Evolutionary conservation across 768 basidiomycete species (phyloP), one percentile per base, ranked within the genome.

Genomic region (Calocybe cyanea): DNA sequence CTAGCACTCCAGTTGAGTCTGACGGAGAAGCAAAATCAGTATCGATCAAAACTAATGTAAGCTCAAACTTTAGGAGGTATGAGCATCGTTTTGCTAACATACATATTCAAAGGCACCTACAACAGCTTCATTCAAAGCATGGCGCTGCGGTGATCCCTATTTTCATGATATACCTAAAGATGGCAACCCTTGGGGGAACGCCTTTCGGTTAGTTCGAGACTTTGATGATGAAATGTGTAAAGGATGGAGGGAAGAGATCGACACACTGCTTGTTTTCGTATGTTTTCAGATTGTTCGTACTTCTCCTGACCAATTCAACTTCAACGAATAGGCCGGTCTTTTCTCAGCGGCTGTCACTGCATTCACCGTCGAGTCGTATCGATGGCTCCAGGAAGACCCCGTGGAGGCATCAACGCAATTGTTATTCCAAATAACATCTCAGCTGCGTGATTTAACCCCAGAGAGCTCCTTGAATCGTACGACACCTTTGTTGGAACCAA

Each of bases 21-120:
- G 25, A 28, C n/a, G n/a, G 11, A 28, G 11, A 28, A 28, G 25
- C 25, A 28, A 28, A 28, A 28, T 28, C 25, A 28, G 25, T 28
- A 6, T 28, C 25, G 25, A 28, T 28, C 11, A 56, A 73, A 48
- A 70, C 69, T 41, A 73, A 72, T 51, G 72, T 72, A 54, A 31
- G 66, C 49, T 2, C 7, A 18, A 23, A 17, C 24, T 34, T 4
- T 7, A 2, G 11, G 25, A 31, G n/a, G 17, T 38, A 15, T 6
- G 18, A 24, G 3, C 36, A 21, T 23, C 24, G 10, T 15, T 15
- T 28, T 28, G 11, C 25, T 11, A 5, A 28, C 5, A 28, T 28
- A 28, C 11, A 5, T 28, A 6, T 28, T 28, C 25, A 28, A 5
- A 28, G 25, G 6, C 25, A 28, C 25, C 25, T 28, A 28, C 25